Evolutionary conservation across 495 filamentous ascomycete genomes (phyloP).

Genomic region (Neurospora discreta): DNA sequence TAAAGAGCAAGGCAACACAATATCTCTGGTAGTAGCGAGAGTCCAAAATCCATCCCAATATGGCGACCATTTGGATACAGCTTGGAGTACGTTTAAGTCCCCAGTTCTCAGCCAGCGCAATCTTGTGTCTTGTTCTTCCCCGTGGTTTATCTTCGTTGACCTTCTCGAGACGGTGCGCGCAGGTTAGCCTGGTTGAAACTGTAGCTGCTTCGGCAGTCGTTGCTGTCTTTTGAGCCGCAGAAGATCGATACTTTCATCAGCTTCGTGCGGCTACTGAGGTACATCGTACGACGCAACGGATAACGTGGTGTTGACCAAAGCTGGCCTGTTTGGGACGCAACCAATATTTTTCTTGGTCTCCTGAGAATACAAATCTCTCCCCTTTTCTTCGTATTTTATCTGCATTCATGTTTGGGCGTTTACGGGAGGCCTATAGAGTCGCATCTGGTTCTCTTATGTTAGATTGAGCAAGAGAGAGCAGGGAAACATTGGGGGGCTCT

Average conservation of each 20-base stretch:
- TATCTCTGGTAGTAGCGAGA: neutral
- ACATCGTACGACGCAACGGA: neutral
- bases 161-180: neutral
- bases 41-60: neutral
- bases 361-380: neutral
- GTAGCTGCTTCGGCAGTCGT: neutral
- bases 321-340: neutral
- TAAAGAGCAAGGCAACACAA: neutral
- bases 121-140: neutral
- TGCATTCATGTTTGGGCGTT: neutral
- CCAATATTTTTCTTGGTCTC: neutral
- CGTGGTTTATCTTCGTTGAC: neutral
- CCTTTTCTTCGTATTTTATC: neutral
- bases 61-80: neutral
- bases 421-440: neutral
- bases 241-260: neutral
- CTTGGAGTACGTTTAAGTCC: neutral
- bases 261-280: neutral
- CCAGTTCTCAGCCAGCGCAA: neutral
- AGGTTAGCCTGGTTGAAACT: neutral
- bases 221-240: neutral
- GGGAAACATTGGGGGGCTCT: neutral
- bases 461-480: neutral
- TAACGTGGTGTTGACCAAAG: neutral
- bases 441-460: neutral